Conservation (phyloP, 176 grass and related monocot species). For the Oryza meridionalis region DNA sequence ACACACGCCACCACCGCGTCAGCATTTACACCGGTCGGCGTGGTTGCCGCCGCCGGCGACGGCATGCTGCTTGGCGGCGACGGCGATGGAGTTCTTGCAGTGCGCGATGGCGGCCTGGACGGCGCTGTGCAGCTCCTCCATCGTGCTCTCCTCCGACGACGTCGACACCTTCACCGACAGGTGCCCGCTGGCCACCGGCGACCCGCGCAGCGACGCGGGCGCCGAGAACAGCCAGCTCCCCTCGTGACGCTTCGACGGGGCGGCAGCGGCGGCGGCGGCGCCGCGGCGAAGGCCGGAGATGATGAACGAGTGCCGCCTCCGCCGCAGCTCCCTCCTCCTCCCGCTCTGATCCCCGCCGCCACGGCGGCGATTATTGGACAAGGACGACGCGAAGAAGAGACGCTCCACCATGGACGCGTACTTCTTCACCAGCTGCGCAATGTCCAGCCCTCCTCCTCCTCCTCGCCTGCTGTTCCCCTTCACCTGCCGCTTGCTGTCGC, state of each 20-base stretch:
- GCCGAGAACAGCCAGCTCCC: conserved; percentile 51
- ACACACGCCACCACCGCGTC: conserved; percentile 14
- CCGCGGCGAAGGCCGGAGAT: conserved; percentile 28
- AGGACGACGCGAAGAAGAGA: conserved; percentile 49
- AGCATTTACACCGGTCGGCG: conserved; percentile 21
- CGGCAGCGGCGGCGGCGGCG: too few species aligned
- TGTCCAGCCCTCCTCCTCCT: conserved; percentile 34
- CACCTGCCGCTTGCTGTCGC: conserved; percentile 9
- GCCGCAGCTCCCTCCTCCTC: conserved; percentile 31
- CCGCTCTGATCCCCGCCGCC: not conserved
- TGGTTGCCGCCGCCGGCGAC: not conserved
- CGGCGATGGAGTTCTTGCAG: conserved; percentile 85
- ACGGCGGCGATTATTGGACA: not conserved
- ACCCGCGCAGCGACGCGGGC: conserved; percentile 60
- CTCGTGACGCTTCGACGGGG: not conserved
- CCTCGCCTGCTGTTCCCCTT: conserved; percentile 25
- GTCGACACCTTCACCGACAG: conserved; percentile 51
- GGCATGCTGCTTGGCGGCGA: conserved; percentile 11
- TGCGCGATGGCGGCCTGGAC: conserved; percentile 96
- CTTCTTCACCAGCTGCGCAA: conserved; percentile 52
- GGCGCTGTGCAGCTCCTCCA: conserved; percentile 92
- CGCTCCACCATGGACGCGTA: conserved; percentile 61
- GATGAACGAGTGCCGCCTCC: conserved; percentile 57
- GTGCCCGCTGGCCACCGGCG: conserved; percentile 66
- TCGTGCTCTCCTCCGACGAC: conserved; percentile 80